These are phyloP conservation scores for Syzygium jambos DNA, from an alignment of 345 rosid genomes.

Conservation along the genomic window DNA sequence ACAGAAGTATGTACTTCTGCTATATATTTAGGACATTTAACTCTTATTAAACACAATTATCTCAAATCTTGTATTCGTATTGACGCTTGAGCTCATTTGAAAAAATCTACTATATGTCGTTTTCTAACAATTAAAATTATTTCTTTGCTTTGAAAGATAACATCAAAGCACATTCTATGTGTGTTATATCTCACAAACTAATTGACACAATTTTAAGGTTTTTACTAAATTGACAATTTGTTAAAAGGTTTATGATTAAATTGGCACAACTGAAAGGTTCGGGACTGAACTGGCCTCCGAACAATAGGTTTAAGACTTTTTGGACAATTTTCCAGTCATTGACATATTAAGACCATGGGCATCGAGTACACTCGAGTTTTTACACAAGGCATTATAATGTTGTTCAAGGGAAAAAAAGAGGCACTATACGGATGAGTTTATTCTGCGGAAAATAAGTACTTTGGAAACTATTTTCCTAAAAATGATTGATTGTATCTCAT, in stretches of 20 bases:
- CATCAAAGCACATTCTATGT: not conserved
- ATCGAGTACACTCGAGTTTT: not conserved
- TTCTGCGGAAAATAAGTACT: too few relatives aligned
- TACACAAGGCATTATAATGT: not conserved
- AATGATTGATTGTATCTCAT: too few relatives aligned
- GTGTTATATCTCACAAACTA: not conserved
- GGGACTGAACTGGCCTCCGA: accelerated
- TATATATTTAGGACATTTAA: not conserved
- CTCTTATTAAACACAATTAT: not conserved
- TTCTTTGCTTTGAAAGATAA: not conserved
- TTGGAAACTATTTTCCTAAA: too few relatives aligned
- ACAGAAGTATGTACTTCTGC: not conserved
- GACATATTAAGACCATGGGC: accelerated
- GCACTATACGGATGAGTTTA: too few relatives aligned
- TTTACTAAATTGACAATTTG: accelerated
- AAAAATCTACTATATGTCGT: not conserved
- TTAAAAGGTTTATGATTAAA: accelerated
- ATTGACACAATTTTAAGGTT: not conserved
- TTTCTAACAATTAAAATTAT: not conserved
- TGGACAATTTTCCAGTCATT: accelerated
- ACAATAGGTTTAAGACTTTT: accelerated
- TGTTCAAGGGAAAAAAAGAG: not conserved
- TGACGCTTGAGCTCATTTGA: not conserved
- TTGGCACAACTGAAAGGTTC: accelerated
- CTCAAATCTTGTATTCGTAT: not conserved